A percentile compares a stretch with the other conserved stretches of the same genome.
phyloP scores from a whole-genome alignment of 306 rosid species.

The Comarum palustre region DNA sequence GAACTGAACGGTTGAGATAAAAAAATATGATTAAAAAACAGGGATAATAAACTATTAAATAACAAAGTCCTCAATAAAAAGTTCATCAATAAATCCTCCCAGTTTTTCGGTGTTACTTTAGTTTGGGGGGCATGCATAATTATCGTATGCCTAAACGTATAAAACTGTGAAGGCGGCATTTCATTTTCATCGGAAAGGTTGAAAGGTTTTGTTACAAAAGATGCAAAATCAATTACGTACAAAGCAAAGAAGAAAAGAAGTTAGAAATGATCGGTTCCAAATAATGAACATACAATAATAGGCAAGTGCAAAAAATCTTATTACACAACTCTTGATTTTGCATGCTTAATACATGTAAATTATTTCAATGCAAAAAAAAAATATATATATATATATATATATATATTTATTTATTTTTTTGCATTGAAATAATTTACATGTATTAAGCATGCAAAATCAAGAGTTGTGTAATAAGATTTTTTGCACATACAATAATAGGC shows the following conservation, averaged over 20 bases:
- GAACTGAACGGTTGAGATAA: too few species aligned
- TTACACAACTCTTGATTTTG: neutral
- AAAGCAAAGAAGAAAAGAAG: neutral
- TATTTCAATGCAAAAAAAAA: too few species aligned
- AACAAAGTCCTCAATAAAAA: too few species aligned
- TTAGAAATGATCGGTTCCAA: neutral
- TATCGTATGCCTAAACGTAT: conserved; percentile 1
- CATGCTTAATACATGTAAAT: neutral
- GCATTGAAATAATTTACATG: too few species aligned
- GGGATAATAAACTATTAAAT: too few species aligned
- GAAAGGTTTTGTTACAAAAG: neutral
- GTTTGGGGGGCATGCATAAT: neutral
- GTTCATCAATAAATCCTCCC: too few species aligned
- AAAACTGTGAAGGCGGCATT: neutral
- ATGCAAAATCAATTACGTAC: neutral
- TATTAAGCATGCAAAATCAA: too few species aligned
- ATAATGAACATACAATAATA: neutral
- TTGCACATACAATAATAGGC: too few species aligned
- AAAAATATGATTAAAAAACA: too few species aligned
- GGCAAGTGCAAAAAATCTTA: neutral
- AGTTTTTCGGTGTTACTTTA: conserved; percentile 14
- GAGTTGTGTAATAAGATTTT: too few species aligned
- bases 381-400: too few species aligned
- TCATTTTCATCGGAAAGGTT: neutral
- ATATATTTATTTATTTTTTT: too few species aligned